A percentile compares a stretch with the other conserved stretches of the same genome.
phyloP scores from a whole-genome alignment of 208 protist genomes.

The Crithidia acanthocephali region DNA sequence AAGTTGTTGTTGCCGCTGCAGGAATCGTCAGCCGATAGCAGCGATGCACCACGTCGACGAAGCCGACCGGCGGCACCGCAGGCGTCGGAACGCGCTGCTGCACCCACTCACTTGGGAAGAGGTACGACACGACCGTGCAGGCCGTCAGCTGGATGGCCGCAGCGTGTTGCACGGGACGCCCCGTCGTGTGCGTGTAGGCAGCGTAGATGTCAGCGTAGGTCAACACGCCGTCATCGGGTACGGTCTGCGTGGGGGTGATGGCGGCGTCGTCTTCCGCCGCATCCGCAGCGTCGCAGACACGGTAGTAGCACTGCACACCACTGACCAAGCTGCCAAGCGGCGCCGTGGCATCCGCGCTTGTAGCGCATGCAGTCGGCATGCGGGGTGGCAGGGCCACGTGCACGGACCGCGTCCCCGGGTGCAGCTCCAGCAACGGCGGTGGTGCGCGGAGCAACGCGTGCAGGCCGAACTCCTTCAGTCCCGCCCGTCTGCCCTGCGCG shows the following conservation, averaged over 20 bases:
- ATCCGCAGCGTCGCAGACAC: constrained; percentile 7
- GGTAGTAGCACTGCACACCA: constrained; percentile 5
- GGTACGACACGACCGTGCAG: constrained; percentile 15
- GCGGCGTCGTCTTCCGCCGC: background rate
- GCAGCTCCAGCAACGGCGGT: constrained; percentile 23
- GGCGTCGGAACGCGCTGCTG: constrained; percentile 2
- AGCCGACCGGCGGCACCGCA: constrained; percentile 3
- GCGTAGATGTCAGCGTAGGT: constrained; percentile 5
- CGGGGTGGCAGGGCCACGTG: constrained; percentile 19
- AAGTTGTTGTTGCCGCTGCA: background rate
- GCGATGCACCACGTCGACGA: constrained; percentile 19
- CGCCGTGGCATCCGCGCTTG: no score
- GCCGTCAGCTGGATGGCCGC: constrained; percentile 1
- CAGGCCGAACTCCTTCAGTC: constrained; percentile 14
- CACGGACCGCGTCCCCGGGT: constrained; percentile 10
- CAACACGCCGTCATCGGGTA: constrained; percentile 2
- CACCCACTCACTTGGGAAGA: constrained; percentile 20
- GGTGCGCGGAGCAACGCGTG: constrained; percentile 22
- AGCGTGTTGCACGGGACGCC: constrained; percentile 10
- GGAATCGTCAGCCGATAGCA: constrained; percentile 12
- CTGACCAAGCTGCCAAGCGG: no score
- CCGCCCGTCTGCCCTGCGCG: constrained; percentile 19
- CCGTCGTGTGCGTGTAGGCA: constrained; percentile 9
- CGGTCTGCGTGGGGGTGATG: background rate
- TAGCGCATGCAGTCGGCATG: background rate